Evolutionary conservation across 345 rosid genomes (phyloP).

Genomic region (Acer saccharum): DNA sequence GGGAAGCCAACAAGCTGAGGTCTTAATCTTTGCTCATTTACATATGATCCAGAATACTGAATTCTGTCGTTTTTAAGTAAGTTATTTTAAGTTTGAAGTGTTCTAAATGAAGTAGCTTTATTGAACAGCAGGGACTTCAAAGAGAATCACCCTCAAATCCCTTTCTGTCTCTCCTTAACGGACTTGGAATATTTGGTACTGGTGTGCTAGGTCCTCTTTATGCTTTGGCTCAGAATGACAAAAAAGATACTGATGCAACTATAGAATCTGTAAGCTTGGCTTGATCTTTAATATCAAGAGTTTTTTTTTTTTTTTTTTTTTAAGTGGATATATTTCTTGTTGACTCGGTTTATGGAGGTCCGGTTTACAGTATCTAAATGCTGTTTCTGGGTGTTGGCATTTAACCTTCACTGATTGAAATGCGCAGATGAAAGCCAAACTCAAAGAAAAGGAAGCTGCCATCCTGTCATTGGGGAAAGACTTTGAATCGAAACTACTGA

Average conservation of each 20-base stretch:
- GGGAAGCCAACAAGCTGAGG: constrained; percentile 53
- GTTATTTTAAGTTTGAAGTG: constrained; percentile 2
- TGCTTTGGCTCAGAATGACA: constrained; percentile 69
- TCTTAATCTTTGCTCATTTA: constrained; percentile 35
- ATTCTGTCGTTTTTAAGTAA: constrained; percentile 2
- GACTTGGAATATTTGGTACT: constrained; percentile 71
- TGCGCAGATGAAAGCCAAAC: constrained; percentile 61
- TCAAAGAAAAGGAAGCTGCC: constrained; percentile 72
- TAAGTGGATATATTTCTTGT: neutral
- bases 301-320: neutral
- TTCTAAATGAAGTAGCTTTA: constrained; percentile 15
- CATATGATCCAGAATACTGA: constrained; percentile 5
- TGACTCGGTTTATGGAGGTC: neutral
- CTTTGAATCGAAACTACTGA: constrained; percentile 55
- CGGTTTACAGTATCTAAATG: constrained; percentile 9
- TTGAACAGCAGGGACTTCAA: constrained; percentile 45
- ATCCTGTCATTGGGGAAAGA: constrained; percentile 52
- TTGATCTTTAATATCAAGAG: constrained; percentile 10
- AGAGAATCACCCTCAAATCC: constrained; percentile 53
- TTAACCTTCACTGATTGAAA: constrained; percentile 22
- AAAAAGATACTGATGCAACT: constrained; percentile 48
- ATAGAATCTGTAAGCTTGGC: constrained; percentile 66
- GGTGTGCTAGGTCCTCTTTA: constrained; percentile 87
- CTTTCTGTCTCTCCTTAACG: constrained; percentile 67
- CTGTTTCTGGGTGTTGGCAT: constrained; percentile 1